phyloP scores from a whole-genome alignment of 1,284 basidiomycete species.

The Ganoderma lucidum region DNA sequence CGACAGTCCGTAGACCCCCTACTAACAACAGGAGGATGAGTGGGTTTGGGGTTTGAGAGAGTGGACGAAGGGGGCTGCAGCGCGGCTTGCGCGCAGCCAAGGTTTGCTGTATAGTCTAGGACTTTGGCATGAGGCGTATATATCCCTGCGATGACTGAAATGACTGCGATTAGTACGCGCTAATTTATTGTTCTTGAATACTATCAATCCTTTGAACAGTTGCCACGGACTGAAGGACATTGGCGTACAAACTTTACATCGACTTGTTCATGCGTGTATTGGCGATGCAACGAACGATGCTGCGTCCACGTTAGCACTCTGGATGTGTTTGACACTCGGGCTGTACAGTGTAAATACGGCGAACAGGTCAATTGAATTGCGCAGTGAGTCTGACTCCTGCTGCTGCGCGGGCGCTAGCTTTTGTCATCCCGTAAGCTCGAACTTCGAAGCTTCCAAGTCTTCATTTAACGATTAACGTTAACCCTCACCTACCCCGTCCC shows the following conservation, averaged over 20 bases:
- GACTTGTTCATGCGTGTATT: background rate
- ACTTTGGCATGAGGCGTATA: background rate
- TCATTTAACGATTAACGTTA: background rate
- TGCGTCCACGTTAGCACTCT: background rate
- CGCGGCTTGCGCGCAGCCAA: background rate
- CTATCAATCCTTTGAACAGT: constrained; percentile 10
- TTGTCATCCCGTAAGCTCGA: constrained; percentile 13
- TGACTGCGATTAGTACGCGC: constrained; percentile 1
- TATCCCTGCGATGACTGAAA: constrained; percentile 10
- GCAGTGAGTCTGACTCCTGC: constrained; percentile 1
- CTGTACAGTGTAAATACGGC: too few species aligned
- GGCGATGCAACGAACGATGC: background rate
- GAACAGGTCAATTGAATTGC: too few species aligned
- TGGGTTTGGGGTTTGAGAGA: background rate
- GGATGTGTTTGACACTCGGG: background rate
- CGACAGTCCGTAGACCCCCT: background rate
- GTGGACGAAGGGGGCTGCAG: background rate
- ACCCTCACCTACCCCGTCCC: background rate
- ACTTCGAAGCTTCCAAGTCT: background rate
- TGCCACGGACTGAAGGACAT: constrained; percentile 2
- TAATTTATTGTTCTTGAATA: constrained; percentile 15
- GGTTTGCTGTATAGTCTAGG: background rate
- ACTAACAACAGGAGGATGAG: background rate
- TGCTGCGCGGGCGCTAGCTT: constrained; percentile 8
- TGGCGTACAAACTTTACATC: constrained; percentile 6